Conservation (phyloP, 2,329 filamentous ascomycete genomes). For the Diplodia sapinea region DNA sequence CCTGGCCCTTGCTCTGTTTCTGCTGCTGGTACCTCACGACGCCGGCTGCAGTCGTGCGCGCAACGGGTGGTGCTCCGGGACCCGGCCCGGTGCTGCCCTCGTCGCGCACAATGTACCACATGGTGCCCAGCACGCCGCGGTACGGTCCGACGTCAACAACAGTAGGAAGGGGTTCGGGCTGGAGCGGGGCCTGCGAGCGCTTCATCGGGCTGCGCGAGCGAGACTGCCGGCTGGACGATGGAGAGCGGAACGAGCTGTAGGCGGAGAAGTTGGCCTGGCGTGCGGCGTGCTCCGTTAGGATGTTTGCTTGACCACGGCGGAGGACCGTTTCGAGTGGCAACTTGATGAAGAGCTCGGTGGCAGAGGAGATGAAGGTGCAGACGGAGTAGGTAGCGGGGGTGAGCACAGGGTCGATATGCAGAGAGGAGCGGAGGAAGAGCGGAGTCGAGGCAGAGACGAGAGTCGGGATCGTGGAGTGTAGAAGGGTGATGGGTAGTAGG, state of each 20-base stretch:
- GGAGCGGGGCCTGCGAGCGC: background rate
- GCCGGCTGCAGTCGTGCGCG: constrained; percentile 40
- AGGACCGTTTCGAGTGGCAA: constrained; percentile 92
- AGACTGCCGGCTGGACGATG: constrained; percentile 30
- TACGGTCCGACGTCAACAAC: constrained; percentile 83
- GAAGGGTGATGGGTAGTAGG: constrained; percentile 80
- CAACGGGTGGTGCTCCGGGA: constrained; percentile 36
- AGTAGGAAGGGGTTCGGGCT: constrained; percentile 59
- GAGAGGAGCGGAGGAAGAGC: constrained; percentile 81
- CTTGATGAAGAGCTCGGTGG: constrained; percentile 80
- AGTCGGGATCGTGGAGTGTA: constrained; percentile 84
- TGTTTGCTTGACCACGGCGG: constrained; percentile 81
- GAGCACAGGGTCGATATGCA: constrained; percentile 80
- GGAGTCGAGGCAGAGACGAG: constrained; percentile 82
- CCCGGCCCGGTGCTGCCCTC: constrained; percentile 65
- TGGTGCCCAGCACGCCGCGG: constrained; percentile 84
- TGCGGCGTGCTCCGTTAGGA: constrained; percentile 50
- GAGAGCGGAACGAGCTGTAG: constrained; percentile 37
- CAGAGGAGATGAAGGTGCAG: constrained; percentile 79
- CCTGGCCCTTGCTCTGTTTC: constrained; percentile 66
- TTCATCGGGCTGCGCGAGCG: constrained; percentile 14
- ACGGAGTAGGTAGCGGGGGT: constrained; percentile 83
- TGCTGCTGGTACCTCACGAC: constrained; percentile 38
- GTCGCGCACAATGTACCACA: constrained; percentile 83
- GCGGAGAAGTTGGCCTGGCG: constrained; percentile 40